These are phyloP conservation scores for Pelagomonas calceolata DNA, from an alignment of 108 stramenopile genomes.

Conservation along the genomic window DNA sequence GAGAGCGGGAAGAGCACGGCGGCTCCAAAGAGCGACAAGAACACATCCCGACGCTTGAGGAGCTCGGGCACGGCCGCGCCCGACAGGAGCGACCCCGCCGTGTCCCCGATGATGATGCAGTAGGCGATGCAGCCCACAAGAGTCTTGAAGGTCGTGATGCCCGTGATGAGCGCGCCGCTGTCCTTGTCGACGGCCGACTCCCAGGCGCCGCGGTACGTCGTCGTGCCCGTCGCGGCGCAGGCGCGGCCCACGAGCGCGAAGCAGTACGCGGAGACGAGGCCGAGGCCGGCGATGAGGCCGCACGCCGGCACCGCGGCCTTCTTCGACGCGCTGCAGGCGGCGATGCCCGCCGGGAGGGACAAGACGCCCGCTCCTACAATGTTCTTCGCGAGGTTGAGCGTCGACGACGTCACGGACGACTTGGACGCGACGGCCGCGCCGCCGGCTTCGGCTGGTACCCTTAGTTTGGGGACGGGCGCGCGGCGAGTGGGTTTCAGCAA, in stretches of 20 bases:
- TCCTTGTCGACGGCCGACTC: conserved; percentile 57
- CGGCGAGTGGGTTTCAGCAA: too few species aligned
- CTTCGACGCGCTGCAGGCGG: conserved; percentile 80
- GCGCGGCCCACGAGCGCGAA: conserved; percentile 77
- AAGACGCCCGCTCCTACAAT: conserved; percentile 82
- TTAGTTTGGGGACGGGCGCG: too few species aligned
- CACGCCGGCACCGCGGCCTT: conserved; percentile 76
- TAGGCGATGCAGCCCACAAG: conserved; percentile 74
- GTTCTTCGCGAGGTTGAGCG: conserved; percentile 76
- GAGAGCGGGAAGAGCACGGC: conserved; percentile 78
- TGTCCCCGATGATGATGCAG: conserved; percentile 90
- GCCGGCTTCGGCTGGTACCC: too few species aligned
- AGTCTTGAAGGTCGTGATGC: conserved; percentile 72
- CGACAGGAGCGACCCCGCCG: conserved; percentile 54
- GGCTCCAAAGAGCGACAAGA: conserved; percentile 46
- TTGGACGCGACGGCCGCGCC: background rate
- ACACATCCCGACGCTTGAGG: background rate
- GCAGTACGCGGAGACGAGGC: conserved; percentile 69
- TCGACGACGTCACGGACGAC: conserved; percentile 22
- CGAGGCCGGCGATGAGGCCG: conserved; percentile 59
- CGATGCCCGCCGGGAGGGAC: conserved; percentile 76
- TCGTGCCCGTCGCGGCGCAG: conserved; percentile 65
- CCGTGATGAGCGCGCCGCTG: conserved; percentile 63
- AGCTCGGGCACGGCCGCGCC: conserved; percentile 50
- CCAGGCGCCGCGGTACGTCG: conserved; percentile 82